Base-by-base conservation (phyloP, 1,284 basidiomycete species). In the Hymenochaete sp. region DNA sequence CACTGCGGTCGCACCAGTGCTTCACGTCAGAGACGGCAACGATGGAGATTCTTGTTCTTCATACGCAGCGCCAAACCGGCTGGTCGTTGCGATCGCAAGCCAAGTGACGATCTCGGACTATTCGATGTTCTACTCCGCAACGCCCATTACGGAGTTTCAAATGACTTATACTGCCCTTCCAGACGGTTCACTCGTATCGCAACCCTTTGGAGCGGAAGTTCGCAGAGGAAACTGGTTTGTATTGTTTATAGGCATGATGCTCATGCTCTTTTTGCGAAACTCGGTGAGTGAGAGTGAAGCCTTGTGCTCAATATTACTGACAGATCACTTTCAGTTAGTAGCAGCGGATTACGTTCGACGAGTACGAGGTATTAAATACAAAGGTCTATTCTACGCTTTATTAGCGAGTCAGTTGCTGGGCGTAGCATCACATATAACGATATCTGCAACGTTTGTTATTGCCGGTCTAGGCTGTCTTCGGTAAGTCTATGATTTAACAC, bases 151-250 rank as follows among this genome's bases (percentile, higher is more conserved):
- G 9, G 59, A 67, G 18, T 79, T 79, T 47, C 59, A 58, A 22
- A 75, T 77, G 1, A 51, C 59, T 11, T 80, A 77, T 56, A 52
- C 60, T 22, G 56, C 71, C n/a, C 64, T 74, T 24, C 53, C 56
- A 7, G 79, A 81, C 56, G 79, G 77, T 19, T 79, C 79, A n/a
- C 69, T 82, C 29, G 52, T 79, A 14, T 66, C 77, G 7, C 57
- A 68, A 2, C 65, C 71, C 7, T 70, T 73, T 53, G 54, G 63
- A 16, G 47, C 65, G 4, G 73, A 77, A 48, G 57, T 75, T 4
- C 47, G 49, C 13, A 54, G 63, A 39, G 65, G 72, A 16, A 66
- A 72, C 51, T 55, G 68, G 19, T 65, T 64, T 52, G 59, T 82
- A 9, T 55, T 78, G 40, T 58, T 77, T 35, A 59, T 65, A 16